These are phyloP conservation scores for Boletus huronensis DNA, from an alignment of 768 basidiomycete genomes.

Conservation along the genomic window DNA sequence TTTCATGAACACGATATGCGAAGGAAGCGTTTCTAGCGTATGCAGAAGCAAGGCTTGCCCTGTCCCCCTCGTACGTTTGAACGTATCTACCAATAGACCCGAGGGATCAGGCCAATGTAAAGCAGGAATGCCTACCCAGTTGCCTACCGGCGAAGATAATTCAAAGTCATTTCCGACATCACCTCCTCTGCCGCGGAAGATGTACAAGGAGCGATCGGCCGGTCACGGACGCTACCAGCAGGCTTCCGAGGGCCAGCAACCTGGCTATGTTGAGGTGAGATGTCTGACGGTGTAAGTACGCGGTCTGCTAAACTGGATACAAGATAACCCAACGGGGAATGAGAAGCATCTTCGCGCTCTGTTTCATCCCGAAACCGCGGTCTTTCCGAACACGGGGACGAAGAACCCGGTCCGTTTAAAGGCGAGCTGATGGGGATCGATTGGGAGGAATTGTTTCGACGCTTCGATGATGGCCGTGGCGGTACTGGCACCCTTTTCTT, in stretches of 20 bases:
- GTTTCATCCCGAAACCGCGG: slow-evolving; percentile 1
- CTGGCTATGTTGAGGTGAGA: background rate
- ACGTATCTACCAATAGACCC: slow-evolving; percentile 23
- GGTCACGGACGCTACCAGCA: background rate
- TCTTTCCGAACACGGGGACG: background rate
- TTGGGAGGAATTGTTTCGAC: slow-evolving; percentile 5
- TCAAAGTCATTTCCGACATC: slow-evolving; percentile 29
- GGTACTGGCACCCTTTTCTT: slow-evolving; percentile 20
- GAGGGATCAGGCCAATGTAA: slow-evolving; percentile 1
- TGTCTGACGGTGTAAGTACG: background rate
- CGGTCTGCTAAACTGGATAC: background rate
- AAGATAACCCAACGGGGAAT: background rate
- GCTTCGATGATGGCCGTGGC: slow-evolving; percentile 13
- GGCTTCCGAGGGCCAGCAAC: background rate
- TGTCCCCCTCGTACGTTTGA: slow-evolving; percentile 32
- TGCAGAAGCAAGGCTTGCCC: slow-evolving; percentile 32
- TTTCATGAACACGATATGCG: slow-evolving; percentile 24
- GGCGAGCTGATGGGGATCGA: background rate
- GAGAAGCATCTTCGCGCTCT: background rate
- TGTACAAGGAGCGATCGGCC: background rate
- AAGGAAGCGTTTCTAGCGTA: slow-evolving; percentile 31
- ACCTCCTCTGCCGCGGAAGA: slow-evolving; percentile 18
- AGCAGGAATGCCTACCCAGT: background rate
- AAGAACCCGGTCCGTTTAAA: background rate
- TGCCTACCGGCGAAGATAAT: slow-evolving; percentile 30